Percentiles rank a stretch among this genome's conserved stretches.
These are phyloP conservation scores for Coemansia sp. DNA, from an alignment of 371 early-diverging fungal genomes.

Conservation along the genomic window DNA sequence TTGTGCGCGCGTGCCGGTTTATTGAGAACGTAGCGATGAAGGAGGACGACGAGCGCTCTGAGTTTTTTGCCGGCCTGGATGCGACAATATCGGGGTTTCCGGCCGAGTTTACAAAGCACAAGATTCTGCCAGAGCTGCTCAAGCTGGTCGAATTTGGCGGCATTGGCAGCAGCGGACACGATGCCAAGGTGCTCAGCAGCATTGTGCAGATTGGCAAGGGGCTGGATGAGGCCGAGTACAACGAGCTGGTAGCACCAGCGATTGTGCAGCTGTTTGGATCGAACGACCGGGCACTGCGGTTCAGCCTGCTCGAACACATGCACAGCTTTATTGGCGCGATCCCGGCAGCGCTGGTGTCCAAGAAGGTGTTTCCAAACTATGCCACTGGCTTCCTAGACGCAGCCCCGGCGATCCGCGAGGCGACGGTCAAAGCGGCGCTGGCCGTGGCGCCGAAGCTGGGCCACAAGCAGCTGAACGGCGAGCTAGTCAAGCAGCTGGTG, in stretches of 20 bases:
- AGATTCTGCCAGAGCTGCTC: constrained; percentile 85
- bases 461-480: constrained; percentile 79
- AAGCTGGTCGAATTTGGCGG: constrained; percentile 90
- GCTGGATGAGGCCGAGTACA: constrained; percentile 73
- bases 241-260: constrained; percentile 64
- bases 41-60: constrained; percentile 76
- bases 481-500: constrained; percentile 78
- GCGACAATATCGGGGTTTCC: constrained; percentile 74
- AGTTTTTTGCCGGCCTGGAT: constrained; percentile 62
- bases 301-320: constrained; percentile 81
- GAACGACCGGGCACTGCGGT: constrained; percentile 85
- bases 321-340: constrained; percentile 70
- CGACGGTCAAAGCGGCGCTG: constrained; percentile 82
- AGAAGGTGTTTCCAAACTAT: constrained; percentile 86
- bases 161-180: constrained; percentile 54
- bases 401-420: constrained; percentile 87
- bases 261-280: constrained; percentile 85
- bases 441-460: constrained; percentile 68
- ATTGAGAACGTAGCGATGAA: constrained; percentile 85
- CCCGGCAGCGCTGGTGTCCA: constrained; percentile 65
- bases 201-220: constrained; percentile 82
- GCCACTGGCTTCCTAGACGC: constrained; percentile 88
- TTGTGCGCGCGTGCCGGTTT: constrained; percentile 75
- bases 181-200: constrained; percentile 77
- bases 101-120: constrained; percentile 78